phyloP scores from a whole-genome alignment of 1,139 yeast species.

The Yamadazyma dendronema region DNA sequence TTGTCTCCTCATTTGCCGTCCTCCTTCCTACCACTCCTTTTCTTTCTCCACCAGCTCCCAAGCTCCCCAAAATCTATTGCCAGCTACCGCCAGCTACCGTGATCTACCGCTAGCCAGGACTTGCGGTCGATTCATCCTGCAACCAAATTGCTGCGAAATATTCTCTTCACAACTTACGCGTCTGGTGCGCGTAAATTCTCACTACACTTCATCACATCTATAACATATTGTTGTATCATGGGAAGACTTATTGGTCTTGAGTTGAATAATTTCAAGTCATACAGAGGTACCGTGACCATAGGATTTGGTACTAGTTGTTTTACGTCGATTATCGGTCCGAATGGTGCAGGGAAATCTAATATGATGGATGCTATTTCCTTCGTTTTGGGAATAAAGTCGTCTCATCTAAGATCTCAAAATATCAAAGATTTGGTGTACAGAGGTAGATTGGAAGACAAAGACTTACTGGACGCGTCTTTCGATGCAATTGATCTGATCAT shows the following conservation, averaged over 20 bases:
- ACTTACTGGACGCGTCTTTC: constrained; percentile 16
- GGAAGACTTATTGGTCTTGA: constrained; percentile 76
- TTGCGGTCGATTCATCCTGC: too few relatives aligned
- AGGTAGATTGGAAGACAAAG: constrained; percentile 11
- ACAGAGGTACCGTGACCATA: constrained; percentile 69
- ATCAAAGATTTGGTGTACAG: constrained; percentile 79
- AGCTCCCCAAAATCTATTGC: too few relatives aligned
- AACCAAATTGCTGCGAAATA: too few relatives aligned
- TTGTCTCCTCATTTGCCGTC: too few relatives aligned
- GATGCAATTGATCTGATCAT: constrained; percentile 26
- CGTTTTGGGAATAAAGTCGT: constrained; percentile 82
- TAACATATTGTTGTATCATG: too few relatives aligned
- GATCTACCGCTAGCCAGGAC: too few relatives aligned
- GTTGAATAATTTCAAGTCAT: constrained; percentile 86
- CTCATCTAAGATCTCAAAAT: constrained; percentile 72
- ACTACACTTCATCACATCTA: too few relatives aligned
- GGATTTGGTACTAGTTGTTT: constrained; percentile 84
- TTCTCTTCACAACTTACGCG: too few relatives aligned
- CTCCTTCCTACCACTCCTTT: too few relatives aligned
- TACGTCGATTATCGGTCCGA: constrained; percentile 94
- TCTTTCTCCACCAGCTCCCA: too few relatives aligned
- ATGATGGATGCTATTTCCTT: constrained; percentile 98
- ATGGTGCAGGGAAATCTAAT: constrained; percentile 96
- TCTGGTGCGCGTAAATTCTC: too few relatives aligned
- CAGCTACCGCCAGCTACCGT: too few relatives aligned